Base-by-base conservation (phyloP, 2,329 filamentous ascomycete species). In the Alternaria rosae region DNA sequence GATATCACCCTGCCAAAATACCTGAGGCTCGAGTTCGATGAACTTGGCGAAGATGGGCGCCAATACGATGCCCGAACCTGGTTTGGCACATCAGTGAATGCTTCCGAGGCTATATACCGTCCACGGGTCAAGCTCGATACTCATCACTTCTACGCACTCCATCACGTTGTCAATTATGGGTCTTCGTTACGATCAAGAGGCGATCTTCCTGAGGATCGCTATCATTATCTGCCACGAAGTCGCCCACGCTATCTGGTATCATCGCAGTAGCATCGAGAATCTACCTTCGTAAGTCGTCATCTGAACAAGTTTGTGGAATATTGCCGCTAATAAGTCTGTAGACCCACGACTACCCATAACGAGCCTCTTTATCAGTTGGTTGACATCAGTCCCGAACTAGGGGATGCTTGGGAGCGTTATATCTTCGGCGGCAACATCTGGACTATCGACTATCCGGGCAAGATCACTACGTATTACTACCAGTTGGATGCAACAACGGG, bases 201-300 rank as follows among this genome's bases (percentile, higher is more conserved):
- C 48, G 3, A 6, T 61, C 6, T 17, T 44, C 12, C 43, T 61
- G 7, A 42, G 43, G 21, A 51, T 61, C 6, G 61, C 57, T 4
- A 61, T 64, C 11, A 50, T 42, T 2, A n/a, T 64, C 6, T 57
- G 57, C 43, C 61, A 57, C 17, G 52, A 64, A 42, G 48, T 64
- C 10, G 53, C 57, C 11, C 57, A 61, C 30, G 28, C 32, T 3
- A 57, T 54, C 3, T 64, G 61, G 57, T 20, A 54, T n/a, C 45
- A 57, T 43, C 48, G 57, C 12, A 17, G 23, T 5, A n/a, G 26
- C 15, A 35, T 17, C 6, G 21, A 43, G 17, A 20, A 13, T 12
- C n/a, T 23, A n/a, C 20, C 12, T 7, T 43, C 30, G 57, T 59
- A 48, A 57, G 58, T 47, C n/a, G 15, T 20, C 45, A 15, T 41